Evolutionary conservation across 2,329 filamentous ascomycete species (phyloP).

Genomic region (Sclerotinia subarctica): DNA sequence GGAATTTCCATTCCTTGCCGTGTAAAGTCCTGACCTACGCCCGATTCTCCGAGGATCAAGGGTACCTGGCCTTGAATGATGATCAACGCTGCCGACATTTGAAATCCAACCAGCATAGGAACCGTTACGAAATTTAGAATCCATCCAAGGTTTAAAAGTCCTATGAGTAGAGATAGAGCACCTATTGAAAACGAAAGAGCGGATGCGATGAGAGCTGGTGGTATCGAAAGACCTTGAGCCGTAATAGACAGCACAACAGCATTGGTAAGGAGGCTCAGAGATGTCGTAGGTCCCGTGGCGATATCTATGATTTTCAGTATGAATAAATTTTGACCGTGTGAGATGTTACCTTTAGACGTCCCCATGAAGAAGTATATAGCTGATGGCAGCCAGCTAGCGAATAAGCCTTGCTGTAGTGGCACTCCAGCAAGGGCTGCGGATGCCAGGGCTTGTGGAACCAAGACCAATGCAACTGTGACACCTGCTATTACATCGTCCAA

Average conservation of each 20-base stretch:
- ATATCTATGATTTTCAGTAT: constrained; percentile 46
- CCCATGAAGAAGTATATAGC: constrained; percentile 58
- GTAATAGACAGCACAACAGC: constrained; percentile 53
- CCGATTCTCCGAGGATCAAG: constrained; percentile 45
- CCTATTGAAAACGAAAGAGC: constrained; percentile 63
- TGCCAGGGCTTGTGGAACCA: constrained; percentile 60
- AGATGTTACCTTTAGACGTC: constrained; percentile 54
- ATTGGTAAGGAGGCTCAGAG: constrained; percentile 60
- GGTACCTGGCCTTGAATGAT: constrained; percentile 63
- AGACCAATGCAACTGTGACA: constrained; percentile 56
- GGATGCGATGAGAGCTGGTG: constrained; percentile 48
- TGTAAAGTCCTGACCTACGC: constrained; percentile 37
- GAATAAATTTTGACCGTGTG: neutral
- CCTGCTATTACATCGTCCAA: constrained; percentile 60
- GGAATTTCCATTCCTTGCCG: neutral
- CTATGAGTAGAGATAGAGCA: constrained; percentile 56
- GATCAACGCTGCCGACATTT: constrained; percentile 62
- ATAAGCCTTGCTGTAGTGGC: constrained; percentile 57
- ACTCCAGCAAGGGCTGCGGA: constrained; percentile 62
- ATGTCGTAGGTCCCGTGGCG: constrained; percentile 61
- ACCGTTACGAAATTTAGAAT: constrained; percentile 64
- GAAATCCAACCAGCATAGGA: constrained; percentile 62
- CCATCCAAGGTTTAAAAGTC: constrained; percentile 61
- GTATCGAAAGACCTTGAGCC: constrained; percentile 46
- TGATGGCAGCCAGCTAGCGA: constrained; percentile 58